phyloP scores from a whole-genome alignment of 495 filamentous ascomycete species.

The Apodospora peruviana region DNA sequence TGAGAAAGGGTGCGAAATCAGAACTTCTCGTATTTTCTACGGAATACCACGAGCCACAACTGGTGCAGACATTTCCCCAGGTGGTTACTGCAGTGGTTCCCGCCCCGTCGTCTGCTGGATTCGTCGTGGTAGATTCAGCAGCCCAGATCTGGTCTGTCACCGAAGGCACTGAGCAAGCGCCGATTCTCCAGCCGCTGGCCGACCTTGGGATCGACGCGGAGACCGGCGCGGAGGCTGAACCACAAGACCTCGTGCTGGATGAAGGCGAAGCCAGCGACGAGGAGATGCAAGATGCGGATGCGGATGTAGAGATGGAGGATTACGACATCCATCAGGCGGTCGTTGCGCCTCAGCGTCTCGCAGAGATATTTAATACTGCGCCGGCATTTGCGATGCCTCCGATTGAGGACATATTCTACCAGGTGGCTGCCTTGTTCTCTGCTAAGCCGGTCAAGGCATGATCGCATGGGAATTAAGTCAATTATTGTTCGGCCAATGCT shows the following conservation, averaged over 20 bases:
- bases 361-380: conserved; percentile 66
- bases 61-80: conserved; percentile 39
- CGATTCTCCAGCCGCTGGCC: conserved; percentile 43
- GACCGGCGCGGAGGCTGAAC: conserved; percentile 12
- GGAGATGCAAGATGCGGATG: conserved; percentile 31
- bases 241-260: conserved; percentile 20
- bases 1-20: conserved; percentile 28
- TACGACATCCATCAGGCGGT: conserved; percentile 42
- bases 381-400: conserved; percentile 73
- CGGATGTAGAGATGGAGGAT: conserved; percentile 34
- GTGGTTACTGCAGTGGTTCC: conserved; percentile 52
- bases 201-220: conserved; percentile 40
- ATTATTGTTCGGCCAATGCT: no score
- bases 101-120: conserved; percentile 50
- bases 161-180: conserved; percentile 42
- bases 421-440: conserved; percentile 58
- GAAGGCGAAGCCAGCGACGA: conserved; percentile 47
- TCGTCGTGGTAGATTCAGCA: conserved; percentile 53
- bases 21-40: conserved; percentile 55
- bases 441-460: conserved; percentile 33
- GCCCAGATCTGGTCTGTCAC: conserved; percentile 52
- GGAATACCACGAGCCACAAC: conserved; percentile 39
- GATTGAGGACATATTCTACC: conserved; percentile 70
- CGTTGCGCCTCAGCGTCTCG: conserved; percentile 59
- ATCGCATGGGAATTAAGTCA: background rate